Base-by-base conservation (phyloP, 352 stramenopile genomes). In the Globisporangium iwayamae region DNA sequence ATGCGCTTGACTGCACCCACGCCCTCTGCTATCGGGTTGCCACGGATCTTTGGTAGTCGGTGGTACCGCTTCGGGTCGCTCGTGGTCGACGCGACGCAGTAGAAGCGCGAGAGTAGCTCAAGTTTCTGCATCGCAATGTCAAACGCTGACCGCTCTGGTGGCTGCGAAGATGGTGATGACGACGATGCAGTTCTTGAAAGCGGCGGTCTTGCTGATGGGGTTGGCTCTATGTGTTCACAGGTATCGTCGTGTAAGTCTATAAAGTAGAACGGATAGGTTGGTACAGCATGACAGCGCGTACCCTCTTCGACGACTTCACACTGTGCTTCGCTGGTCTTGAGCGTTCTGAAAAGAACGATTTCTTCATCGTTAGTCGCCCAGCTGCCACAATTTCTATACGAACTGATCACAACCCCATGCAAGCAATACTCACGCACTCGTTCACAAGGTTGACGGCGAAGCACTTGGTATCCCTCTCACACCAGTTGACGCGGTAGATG, bases 381-480 rank as follows among this genome's bases (percentile, higher is more conserved):
- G 5, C 3, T 3, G 6, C 14, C 28, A 6, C 8, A 39, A 18
- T 20, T 45, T 38, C 45, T 28, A 2, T 6, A 28, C 16, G 34
- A 6, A 10, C 5, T 25, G 16, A 9, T 2, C 18, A 1, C 34
- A 39, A n/a, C 16, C 14, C 32, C 18, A 59, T 9, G 10, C 20
- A 48, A 34, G 8, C 53, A 47, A 55, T 11, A 11, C 11, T n/a
- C 46, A 71, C 74, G 39, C 74, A 93, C 83, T 84, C 80, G 69
- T 82, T 93, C 25, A 84, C 76, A 30, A 93, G 73, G 56, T 94
- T 92, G 43, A 93, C 72, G 0, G 75, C 85, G 46, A 81, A 91
- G 54, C 82, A 81, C 7, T 90, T 79, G 47, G 74, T 73, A 43
- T 81, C 76, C 1, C 72, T 67, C 2, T 79, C 63, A 18, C 66